Base-by-base conservation (phyloP, 257 asterid species). In the Salvia rosmarinus region DNA sequence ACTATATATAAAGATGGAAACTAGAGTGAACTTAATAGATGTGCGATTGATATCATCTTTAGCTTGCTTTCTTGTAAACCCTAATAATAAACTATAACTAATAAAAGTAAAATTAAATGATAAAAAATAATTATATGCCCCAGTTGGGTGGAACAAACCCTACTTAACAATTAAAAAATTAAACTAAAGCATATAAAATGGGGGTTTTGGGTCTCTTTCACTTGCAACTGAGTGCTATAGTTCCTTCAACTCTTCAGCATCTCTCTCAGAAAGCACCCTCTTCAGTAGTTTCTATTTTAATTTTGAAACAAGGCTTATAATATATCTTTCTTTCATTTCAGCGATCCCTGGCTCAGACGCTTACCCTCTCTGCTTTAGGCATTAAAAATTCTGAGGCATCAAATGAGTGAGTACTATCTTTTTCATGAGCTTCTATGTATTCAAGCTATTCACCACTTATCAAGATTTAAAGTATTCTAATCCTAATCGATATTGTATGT, bases 321-420 rank as follows among this genome's bases (percentile, higher is more conserved):
- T 37, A 57, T 19, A 7, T 65, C 40, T 42, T 64, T 67, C 44
- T 73, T 75, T 65, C 42, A 13, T 81, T 74, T 58, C 96, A 94
- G 99, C 98, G 98, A 47, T 89, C 97, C n/a, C 85, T 94, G 78
- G 96, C 98, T 69, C 96, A 91, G 84, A 85, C 95, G 54, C 89
- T n/a, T 74, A 78, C 92, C 73, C 76, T 85, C 52, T 88, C 99
- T 61, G 94, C 99, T 73, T 78, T 84, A 72, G 88, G 96, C 77
- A 74, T 91, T 87, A 83, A 72, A 77, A 82, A 75, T 71, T 40
- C 86, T 40, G 95, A 85, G 72, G 86, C 78, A 75, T 80, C 91
- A 56, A 69, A 83, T 75, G 89, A 83, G 99, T 94, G 77, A 84
- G 96, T 47, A 76, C 62, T 43, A 64, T 65, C 39, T 64, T 58